Evolutionary conservation across 192 early-diverging fungal species (phyloP), one percentile per base, ranked within the genome.

Genomic region (Mortierella antarctica): DNA sequence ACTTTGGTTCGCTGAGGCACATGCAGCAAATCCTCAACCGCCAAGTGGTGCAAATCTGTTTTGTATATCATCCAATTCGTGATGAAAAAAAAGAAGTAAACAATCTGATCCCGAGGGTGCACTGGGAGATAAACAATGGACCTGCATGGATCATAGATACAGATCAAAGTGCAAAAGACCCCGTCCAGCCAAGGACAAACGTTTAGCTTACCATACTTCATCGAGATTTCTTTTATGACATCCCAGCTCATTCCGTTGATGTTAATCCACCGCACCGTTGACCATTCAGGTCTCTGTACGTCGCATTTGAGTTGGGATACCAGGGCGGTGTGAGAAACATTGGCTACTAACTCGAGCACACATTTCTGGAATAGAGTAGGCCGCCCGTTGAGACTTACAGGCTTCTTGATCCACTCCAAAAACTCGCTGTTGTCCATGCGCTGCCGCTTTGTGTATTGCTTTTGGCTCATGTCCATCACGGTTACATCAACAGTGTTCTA

Each of bases 211-310:
- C 83, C 74, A 50, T 84, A 85, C 55, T 69, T 67, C 4, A 80
- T 54, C 8, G 84, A 55, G 15, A 87, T 67, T 5, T 51, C 54
- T 31, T 82, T 86, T 60, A 86, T 83, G 18, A 86, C 78, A 58
- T 85, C 84, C 74, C 82, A 85, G 39, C 71, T 82, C 51, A 89
- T 69, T 20, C 85, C 85, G 31, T 85, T 72, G 39, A 88, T 74
- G 47, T 89, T 87, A 59, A 89, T 88, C 88, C 88, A 89, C 14
- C 88, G 84, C 18, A 84, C 85, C 20, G 57, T 78, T 5, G 73
- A 83, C 73, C 73, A 74, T 23, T 57, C 46, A 0, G 87, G 87
- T 7, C 86, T 74, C 67, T 79, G 55, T 42, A 11, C 9, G 23
- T 23, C 12, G 31, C 3, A 40, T 12, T 7, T 20, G 5, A 50